Base-by-base conservation (phyloP, 2,329 filamentous ascomycete species). In the Stylonectria norvegica region DNA sequence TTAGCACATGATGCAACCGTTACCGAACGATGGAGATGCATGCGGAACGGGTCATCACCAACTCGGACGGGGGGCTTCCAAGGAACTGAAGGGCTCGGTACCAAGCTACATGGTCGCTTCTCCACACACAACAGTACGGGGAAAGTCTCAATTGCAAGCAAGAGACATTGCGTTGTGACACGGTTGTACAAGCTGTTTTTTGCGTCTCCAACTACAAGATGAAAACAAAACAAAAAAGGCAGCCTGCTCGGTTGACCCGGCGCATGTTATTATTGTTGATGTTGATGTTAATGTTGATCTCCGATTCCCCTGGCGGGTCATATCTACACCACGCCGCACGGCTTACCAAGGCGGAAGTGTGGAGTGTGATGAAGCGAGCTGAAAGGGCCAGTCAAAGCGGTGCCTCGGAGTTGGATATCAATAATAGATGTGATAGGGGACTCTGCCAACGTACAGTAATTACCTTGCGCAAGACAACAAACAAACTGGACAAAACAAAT, bases 311-410 rank as follows among this genome's bases (percentile, higher is more conserved):
- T n/a, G n/a, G n/a, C n/a, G n/a, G n/a, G n/a, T 25, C 22, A 30
- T 14, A 42, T 52, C 27, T 40, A 31, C 32, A 40, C 36, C 19
- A 29, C 15, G 36, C 34, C 43, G 36, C 34, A 35, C 39, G 41
- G 36, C 42, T 39, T 38, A 40, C 47, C 25, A 53, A 55, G 36
- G 36, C 47, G 42, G 53, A 49, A 56, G 45, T 48, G 52, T 56
- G 48, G 44, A 49, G 49, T 47, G 39, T 41, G 37, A 36, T 38
- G 31, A 47, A 52, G 43, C 49, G 47, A 56, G 51, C 47, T 56
- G 53, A 56, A 53, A 48, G 34, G 36, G 7, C 22, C 27, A 30
- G 27, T 14, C 27, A 30, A 30, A 14, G 27, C 9, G 8, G 27
- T 10, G 27, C 27, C 6, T 15, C 27, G 27, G 27, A 30, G n/a